Base-by-base conservation (phyloP, 768 basidiomycete species). In the Lactifluus rugatus region DNA sequence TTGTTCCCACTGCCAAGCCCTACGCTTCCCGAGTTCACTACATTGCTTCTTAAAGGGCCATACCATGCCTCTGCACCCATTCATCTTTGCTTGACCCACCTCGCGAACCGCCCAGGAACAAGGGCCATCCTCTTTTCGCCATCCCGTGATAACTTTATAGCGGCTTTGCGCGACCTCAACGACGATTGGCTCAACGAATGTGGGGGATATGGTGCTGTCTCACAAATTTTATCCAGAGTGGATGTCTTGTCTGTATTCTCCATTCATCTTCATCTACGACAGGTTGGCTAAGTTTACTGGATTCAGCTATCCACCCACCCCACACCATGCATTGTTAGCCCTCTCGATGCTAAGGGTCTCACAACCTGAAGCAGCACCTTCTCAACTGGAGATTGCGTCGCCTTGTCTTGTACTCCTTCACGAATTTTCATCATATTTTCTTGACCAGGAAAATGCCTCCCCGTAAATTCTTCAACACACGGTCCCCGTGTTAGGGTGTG, bases 41-140 rank as follows among this genome's bases (percentile, higher is more conserved):
- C 80, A 5, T 67, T 89, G 19, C 72, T 90, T 13, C 70, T 90
- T 32, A 74, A 78, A 25, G 89, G 89, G 0, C 58, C 72, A 0
- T 85, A 82, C 66, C 82, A 81, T 51, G 70, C 84, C 19, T 84
- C 89, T 4, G 83, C 86, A 5, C 86, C 86, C 3, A 72, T 91
- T 48, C 82, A 87, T 61, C 73, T 89, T 36, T 76, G 79, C 39
- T 68, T 87, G 28, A 85, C 86, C 0, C 72, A 75, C 60, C 60
- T 74, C 5, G 60, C 69, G 11, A 67, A 71, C 54, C 65, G 66
- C 9, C 68, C 74, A 21, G 66, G 71, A 13, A 66, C 70, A 17
- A 68, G 70, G 47, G 70, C 74, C 0, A 54, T 89, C n/a, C 66
- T 87, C 51, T 64, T 88, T 26, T 73, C 81, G 21, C 78, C 84